phyloP scores from a whole-genome alignment of 495 filamentous ascomycete genomes.

The Aspergillus ostianus region DNA sequence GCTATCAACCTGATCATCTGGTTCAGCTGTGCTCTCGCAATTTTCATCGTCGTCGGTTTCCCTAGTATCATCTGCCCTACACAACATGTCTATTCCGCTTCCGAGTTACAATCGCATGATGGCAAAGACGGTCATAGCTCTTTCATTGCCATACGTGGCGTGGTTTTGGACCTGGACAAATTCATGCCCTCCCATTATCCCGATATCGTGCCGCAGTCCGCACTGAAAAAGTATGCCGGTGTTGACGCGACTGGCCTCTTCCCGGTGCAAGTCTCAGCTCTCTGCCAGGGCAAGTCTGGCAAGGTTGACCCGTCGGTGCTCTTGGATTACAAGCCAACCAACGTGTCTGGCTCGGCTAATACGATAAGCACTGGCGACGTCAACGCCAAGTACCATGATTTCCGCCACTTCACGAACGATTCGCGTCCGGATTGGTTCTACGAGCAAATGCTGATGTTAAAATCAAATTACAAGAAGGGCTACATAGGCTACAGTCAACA shows the following conservation, averaged over 20 bases:
- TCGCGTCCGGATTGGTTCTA: conserved; percentile 86
- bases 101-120: conserved; percentile 70
- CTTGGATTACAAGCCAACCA: conserved; percentile 76
- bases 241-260: conserved; percentile 84
- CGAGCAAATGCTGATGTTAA: conserved; percentile 77
- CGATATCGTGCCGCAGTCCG: conserved; percentile 61
- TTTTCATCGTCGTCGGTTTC: conserved; percentile 89
- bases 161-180: conserved; percentile 78
- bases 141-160: conserved; percentile 80
- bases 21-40: conserved; percentile 72
- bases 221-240: conserved; percentile 77
- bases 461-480: conserved; percentile 79
- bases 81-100: conserved; percentile 80
- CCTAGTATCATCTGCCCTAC: conserved; percentile 86
- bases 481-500: conserved; percentile 79
- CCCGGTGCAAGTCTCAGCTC: conserved; percentile 88
- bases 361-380: conserved; percentile 64
- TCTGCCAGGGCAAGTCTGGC: conserved; percentile 77
- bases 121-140: conserved; percentile 65
- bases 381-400: conserved; percentile 87
- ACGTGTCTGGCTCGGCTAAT: conserved; percentile 63
- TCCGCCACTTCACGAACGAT: conserved; percentile 79
- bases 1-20: conserved; percentile 99
- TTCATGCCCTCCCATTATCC: conserved; percentile 84
- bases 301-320: conserved; percentile 66